Conservation (phyloP, 768 basidiomycete species). For the Hypholoma sublateritium region DNA sequence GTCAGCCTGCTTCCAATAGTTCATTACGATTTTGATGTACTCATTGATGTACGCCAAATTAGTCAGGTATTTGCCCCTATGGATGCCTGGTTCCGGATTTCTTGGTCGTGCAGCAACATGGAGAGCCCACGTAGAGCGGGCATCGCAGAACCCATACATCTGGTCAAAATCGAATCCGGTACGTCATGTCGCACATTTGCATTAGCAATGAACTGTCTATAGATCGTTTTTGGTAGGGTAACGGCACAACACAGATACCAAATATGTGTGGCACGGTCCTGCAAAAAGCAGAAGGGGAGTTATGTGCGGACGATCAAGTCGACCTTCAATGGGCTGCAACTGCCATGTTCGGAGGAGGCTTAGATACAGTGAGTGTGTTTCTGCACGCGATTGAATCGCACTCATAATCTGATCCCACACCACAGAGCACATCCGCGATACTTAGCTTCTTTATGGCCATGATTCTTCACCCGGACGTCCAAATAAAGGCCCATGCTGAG, state of each 20-base stretch:
- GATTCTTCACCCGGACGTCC: constrained; percentile 15
- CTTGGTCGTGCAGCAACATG: constrained; percentile 37
- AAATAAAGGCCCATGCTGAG: constrained; percentile 20
- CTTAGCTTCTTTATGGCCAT: neutral
- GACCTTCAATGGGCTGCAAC: too few relatives aligned
- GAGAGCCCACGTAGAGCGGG: constrained; percentile 7
- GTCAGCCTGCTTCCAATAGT: constrained; percentile 10
- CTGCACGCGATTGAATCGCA: neutral
- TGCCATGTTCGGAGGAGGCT: neutral
- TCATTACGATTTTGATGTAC: neutral
- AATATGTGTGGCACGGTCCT: neutral
- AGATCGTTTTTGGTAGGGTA: neutral
- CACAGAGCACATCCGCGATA: neutral
- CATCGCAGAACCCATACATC: neutral
- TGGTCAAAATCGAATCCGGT: neutral
- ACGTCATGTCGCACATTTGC: neutral
- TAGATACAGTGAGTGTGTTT: neutral
- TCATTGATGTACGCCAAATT: neutral
- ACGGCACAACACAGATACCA: neutral
- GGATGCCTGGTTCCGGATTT: constrained; percentile 57
- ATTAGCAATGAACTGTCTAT: neutral
- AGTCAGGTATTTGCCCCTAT: constrained; percentile 44
- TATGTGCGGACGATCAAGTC: too few relatives aligned
- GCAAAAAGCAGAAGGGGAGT: too few relatives aligned
- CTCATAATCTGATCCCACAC: neutral